Percentiles rank a stretch among this genome's conserved stretches.
Conservation (phyloP, 805 yeast genomes). For the Candida ulmi region DNA sequence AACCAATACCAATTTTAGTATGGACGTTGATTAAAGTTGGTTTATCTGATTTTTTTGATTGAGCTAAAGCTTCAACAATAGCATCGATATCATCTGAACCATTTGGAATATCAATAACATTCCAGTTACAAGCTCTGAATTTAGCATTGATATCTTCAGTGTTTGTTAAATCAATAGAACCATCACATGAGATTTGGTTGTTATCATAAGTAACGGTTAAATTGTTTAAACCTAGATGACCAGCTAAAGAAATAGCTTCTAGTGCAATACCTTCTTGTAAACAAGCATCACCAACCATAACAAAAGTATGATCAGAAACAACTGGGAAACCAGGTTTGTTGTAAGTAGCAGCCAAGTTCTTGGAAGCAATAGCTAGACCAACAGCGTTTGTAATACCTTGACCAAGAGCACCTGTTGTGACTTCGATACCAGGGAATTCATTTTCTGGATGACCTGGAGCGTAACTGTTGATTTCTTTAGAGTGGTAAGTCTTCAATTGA, state of each 20-base stretch:
- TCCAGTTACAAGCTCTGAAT: constrained; percentile 30
- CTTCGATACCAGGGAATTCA: constrained; percentile 32
- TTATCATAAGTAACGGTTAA: constrained; percentile 32
- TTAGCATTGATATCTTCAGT: constrained; percentile 29
- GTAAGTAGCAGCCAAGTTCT: constrained; percentile 29
- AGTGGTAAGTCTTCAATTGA: constrained; percentile 30
- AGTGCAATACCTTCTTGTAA: constrained; percentile 35
- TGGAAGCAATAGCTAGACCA: constrained; percentile 34
- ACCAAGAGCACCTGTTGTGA: constrained; percentile 38
- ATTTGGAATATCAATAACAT: constrained; percentile 29
- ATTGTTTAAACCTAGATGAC: constrained; percentile 31
- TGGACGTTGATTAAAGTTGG: constrained; percentile 32
- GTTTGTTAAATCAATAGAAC: constrained; percentile 29
- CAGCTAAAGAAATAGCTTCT: constrained; percentile 35
- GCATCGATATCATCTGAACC: constrained; percentile 27
- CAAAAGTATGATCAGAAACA: constrained; percentile 25
- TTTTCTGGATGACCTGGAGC: constrained; percentile 39
- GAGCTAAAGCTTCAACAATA: constrained; percentile 29
- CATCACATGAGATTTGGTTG: constrained; percentile 33
- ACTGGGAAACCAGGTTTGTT: constrained; percentile 29
- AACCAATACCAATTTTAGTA: constrained; percentile 31
- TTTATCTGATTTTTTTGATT: constrained; percentile 25
- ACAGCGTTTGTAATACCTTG: constrained; percentile 37
- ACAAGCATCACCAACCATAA: constrained; percentile 36
- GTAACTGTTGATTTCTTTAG: constrained; percentile 19